Conservation (phyloP, 257 asterid species). For the Primulina huaijiensis region DNA sequence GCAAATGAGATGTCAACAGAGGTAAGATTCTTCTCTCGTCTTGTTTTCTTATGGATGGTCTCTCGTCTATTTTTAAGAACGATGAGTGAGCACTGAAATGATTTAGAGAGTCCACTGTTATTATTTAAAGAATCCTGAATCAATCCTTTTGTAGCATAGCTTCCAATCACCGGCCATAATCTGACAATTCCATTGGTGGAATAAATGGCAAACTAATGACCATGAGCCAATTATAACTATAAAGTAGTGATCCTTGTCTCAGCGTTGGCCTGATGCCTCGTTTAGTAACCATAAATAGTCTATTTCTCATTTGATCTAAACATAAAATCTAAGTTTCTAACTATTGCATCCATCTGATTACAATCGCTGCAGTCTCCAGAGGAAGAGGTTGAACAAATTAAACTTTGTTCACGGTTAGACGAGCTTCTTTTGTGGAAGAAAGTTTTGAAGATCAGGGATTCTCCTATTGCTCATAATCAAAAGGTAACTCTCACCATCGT, state of each 20-base stretch:
- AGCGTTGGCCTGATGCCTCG: constrained; percentile 18
- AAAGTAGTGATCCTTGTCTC: constrained; percentile 5
- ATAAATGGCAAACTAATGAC: constrained; percentile 6
- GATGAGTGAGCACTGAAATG: constrained; percentile 14
- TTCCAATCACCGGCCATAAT: background rate
- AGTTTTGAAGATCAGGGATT: constrained; percentile 35
- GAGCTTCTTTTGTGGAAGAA: constrained; percentile 64
- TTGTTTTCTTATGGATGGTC: no score
- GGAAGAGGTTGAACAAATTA: constrained; percentile 54
- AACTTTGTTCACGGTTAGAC: constrained; percentile 62
- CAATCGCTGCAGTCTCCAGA: constrained; percentile 53
- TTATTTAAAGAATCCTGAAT: constrained; percentile 9
- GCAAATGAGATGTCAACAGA: constrained; percentile 46
- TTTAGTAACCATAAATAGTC: background rate
- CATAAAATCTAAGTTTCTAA: constrained; percentile 16
- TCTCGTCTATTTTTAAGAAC: background rate
- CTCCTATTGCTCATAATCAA: constrained; percentile 40
- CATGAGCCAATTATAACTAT: constrained; percentile 13
- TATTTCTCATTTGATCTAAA: constrained; percentile 13
- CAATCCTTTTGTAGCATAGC: constrained; percentile 12
- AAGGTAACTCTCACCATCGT: constrained; percentile 46
- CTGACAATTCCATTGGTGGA: background rate
- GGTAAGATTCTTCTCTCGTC: constrained; percentile 44
- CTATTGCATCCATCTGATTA: constrained; percentile 19
- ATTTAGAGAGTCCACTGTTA: constrained; percentile 1